Evolutionary conservation across 164 flowering plant species (phyloP).

Genomic region (Amborella trichopoda): DNA sequence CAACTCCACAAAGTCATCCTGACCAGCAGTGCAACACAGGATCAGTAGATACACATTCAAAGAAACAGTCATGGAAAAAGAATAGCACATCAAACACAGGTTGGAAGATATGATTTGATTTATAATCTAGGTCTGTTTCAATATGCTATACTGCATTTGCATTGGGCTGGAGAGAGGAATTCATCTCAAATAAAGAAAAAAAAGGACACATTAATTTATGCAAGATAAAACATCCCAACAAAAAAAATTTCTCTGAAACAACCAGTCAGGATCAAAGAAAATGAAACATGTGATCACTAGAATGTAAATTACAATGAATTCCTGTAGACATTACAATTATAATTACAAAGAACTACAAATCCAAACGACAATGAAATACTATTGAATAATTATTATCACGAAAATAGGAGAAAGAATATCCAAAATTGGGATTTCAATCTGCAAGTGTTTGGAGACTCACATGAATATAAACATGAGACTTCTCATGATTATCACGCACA

Average conservation of each 20-base stretch:
- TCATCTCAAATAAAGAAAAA: not conserved
- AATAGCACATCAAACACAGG: too few species aligned
- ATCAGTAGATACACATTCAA: too few species aligned
- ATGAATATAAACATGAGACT: constrained; percentile 32
- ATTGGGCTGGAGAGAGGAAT: too few species aligned
- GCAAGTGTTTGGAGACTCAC: constrained; percentile 18
- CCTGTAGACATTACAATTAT: not conserved
- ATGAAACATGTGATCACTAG: not conserved
- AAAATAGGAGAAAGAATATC: too few species aligned
- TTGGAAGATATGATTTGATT: not conserved
- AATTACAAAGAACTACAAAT: not conserved
- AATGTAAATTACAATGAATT: not conserved
- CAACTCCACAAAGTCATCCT: constrained; percentile 29
- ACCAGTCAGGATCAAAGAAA: not conserved
- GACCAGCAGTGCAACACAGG: too few species aligned
- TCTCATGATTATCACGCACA: constrained; percentile 81
- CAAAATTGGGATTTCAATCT: not conserved
- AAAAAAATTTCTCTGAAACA: too few species aligned
- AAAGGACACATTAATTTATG: not conserved
- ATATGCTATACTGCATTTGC: not conserved
- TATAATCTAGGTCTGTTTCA: not conserved
- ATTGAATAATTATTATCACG: too few species aligned
- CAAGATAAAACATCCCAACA: too few species aligned
- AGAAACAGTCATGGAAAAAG: too few species aligned
- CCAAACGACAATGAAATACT: not conserved